Evolutionary conservation across 768 basidiomycete species (phyloP).

Genomic region (Tephrocybe sp.): DNA sequence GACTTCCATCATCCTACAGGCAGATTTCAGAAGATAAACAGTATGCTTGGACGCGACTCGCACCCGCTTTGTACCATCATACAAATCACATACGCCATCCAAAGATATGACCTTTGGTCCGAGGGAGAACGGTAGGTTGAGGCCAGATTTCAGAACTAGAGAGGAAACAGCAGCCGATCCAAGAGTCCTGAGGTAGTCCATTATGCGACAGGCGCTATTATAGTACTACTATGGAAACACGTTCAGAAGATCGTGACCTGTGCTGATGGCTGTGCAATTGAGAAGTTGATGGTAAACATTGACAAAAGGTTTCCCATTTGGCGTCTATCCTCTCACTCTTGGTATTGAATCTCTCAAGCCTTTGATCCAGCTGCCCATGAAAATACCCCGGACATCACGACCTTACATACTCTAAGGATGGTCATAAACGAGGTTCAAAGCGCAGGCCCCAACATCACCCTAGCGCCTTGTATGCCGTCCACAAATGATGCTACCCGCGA

Average conservation of each 20-base stretch:
- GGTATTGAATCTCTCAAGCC: no score
- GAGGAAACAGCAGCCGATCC: constrained; percentile 87
- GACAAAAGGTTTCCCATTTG: no score
- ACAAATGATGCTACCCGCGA: constrained; percentile 13
- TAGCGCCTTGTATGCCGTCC: background rate
- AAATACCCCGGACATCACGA: no score
- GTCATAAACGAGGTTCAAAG: background rate
- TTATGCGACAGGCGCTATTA: no score
- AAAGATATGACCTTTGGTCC: constrained; percentile 69
- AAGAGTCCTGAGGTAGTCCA: constrained; percentile 83
- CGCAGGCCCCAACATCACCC: background rate
- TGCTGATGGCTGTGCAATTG: no score
- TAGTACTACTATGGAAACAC: no score
- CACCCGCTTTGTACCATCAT: constrained; percentile 89
- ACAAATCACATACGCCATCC: constrained; percentile 80
- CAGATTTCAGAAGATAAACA: constrained; percentile 15
- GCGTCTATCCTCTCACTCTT: no score
- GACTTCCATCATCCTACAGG: constrained; percentile 80
- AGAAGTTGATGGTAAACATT: no score
- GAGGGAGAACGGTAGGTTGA: constrained; percentile 85
- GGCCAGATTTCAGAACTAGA: constrained; percentile 90
- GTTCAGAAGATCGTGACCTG: background rate
- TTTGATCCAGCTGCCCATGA: no score
- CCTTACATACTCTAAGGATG: no score
- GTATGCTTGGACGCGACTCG: constrained; percentile 2